Base-by-base conservation (phyloP, 1,139 yeast genomes). In the Meyerozyma athensensis region DNA sequence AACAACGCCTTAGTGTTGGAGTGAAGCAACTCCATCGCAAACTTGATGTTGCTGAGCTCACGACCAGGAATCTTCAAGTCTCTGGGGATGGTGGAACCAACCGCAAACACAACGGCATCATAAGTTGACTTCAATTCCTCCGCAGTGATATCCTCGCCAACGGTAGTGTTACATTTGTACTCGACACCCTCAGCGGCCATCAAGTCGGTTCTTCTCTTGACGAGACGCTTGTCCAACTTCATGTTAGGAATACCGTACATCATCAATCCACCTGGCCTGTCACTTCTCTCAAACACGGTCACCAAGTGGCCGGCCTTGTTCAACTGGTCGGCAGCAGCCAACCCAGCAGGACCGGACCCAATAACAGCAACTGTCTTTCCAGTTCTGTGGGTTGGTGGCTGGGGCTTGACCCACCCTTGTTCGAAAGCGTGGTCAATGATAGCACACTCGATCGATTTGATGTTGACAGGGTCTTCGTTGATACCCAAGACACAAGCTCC, bases 201-300 rank as follows among this genome's bases (percentile, higher is more conserved):
- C 59, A 92, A 73, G 60, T 90, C 95, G 43, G 94, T 77, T 72
- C 98, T 86, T 59, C 97, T 81, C 69, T 87, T 86, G 44, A 92
- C 96, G 56, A 92, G 77, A 30, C 82, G 74, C 73, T 92, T 92
- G 63, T 92, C 98, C 53, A 92, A 76, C 72, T 92, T 92, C 98
- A 92, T 92, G 73, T 92, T 92, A 54, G 98, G 98, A 66, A 92
- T 92, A 77, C 98, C 98, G 62, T 92, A 92, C 97, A 92, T 92
- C 68, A 92, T 67, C 59, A 92, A 74, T 40, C 98, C 98, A 72
- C 98, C 98, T 41, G 94, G 84, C 62, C 97, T 79, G 65, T 92
- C 97, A 41, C 92, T 74, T 62, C 97, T 81, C 68, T 92, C 98
- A 60, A 82, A 90, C 36, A 92, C 92, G 33, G 92, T 86, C 39